Evolutionary conservation across 805 yeast genomes (phyloP), one percentile per base, ranked within the genome.

Genomic region (Teunomyces gatunensis): DNA sequence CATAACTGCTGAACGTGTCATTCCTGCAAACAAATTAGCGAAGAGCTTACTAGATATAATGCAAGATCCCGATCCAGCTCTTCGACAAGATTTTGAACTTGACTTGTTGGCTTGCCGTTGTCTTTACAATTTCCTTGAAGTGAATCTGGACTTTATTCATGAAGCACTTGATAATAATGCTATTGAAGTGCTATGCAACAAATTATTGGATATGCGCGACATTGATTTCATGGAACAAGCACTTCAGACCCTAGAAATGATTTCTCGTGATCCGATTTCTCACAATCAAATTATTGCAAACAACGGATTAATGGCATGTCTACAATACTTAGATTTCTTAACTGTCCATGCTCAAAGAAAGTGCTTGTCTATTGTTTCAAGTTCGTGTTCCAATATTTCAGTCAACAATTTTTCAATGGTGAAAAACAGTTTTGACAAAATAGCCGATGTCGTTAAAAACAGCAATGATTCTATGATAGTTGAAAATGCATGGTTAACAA

Each of bases 171-270:
- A 77, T 17, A 80, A 80, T 13, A 85, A 85, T 34, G 85, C 84
- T 0, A 77, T 90, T 6, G 84, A 81, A 39, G 81, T 80, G 0
- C 71, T 94, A 21, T 80, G 85, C 54, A 69, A 74, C 5, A 87
- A 86, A 51, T 64, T 94, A 32, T 58, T 79, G 48, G 95, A 89
- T 52, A 84, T 92, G 13, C 81, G 83, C 46, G 91, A 81, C 60
- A 91, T 92, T 46, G 99, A 92, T 61, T 71, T 92, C 46, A 96
- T 96, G 0, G 99, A 92, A 60, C 97, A 91, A 65, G 89, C 90
- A 0, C 67, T 90, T 35, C 91, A 85, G 58, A 82, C 91, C 0
- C 67, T 86, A 40, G 91, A 85, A 59, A 73, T 80, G 62, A 80
- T 86, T 12, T 81, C 90, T 1, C 68, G 83, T 48, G 75, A 75